Percentiles rank a stretch among this genome's conserved stretches.
phyloP scores from a whole-genome alignment of 2,329 filamentous ascomycete species.

The Diplodia scrobiculata region DNA sequence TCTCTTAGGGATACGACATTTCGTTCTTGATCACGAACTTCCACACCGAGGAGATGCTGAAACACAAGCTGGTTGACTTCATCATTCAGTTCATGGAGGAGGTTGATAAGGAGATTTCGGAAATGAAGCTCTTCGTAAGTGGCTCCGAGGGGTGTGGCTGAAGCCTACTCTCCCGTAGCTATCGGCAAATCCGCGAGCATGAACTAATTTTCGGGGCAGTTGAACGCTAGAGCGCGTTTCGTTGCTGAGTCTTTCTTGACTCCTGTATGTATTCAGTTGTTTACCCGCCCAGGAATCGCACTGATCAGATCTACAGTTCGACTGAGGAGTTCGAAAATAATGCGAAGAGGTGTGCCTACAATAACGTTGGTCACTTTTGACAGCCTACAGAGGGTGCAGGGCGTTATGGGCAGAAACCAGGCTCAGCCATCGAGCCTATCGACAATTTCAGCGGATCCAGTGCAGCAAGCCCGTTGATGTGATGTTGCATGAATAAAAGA shows the following conservation, averaged over 20 bases:
- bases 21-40: conserved; percentile 98
- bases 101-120: conserved; percentile 99
- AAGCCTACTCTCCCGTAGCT: not conserved
- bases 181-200: not conserved
- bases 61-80: conserved; percentile 98
- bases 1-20: conserved; percentile 84
- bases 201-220: conserved; percentile 53
- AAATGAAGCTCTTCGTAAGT: conserved; percentile 99
- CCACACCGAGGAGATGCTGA: conserved; percentile 97
- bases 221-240: conserved; percentile 95
- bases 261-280: conserved; percentile 61
- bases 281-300: not conserved
- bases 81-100: conserved; percentile 99
- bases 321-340: conserved; percentile 1
- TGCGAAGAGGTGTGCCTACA: not conserved
- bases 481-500: conserved; percentile 14
- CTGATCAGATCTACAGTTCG: conserved; percentile 16
- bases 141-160: not conserved
- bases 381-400: not conserved
- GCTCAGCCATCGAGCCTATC: not conserved
- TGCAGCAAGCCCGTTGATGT: conserved; percentile 1
- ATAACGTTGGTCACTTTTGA: not conserved
- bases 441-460: not conserved
- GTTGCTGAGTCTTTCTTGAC: conserved; percentile 98
- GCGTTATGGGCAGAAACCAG: not conserved